phyloP scores from a whole-genome alignment of 176 grass and related monocot species.

The Paspalum notatum region DNA sequence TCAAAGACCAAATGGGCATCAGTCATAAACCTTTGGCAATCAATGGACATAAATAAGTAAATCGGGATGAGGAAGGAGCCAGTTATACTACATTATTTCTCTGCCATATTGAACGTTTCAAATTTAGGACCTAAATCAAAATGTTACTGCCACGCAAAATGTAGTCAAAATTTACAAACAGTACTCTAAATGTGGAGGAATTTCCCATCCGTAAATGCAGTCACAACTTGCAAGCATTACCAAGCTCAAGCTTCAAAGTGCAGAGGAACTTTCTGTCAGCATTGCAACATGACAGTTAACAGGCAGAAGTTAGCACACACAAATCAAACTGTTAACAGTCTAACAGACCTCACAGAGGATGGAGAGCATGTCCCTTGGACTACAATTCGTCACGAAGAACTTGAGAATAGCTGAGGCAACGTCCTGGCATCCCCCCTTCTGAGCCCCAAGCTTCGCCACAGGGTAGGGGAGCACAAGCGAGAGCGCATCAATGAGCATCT shows the following conservation, averaged over 20 bases:
- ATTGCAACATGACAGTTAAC: background rate
- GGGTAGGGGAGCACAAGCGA: slow-evolving; percentile 67
- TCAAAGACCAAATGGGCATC: slow-evolving; percentile 14
- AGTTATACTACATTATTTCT: too few species aligned
- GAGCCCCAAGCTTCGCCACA: slow-evolving; percentile 53
- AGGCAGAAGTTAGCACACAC: background rate
- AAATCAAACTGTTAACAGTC: slow-evolving; percentile 6
- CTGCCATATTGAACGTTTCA: too few species aligned
- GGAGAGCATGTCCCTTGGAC: slow-evolving; percentile 66
- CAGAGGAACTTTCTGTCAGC: background rate
- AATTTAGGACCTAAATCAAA: too few species aligned
- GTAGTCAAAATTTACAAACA: background rate
- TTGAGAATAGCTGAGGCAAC: slow-evolving; percentile 39
- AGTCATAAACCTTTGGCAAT: background rate
- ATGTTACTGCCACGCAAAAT: background rate
- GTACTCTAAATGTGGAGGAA: background rate
- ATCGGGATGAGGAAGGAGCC: background rate
- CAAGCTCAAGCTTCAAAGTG: background rate
- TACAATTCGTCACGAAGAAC: slow-evolving; percentile 51
- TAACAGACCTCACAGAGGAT: slow-evolving; percentile 67
- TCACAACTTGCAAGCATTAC: background rate
- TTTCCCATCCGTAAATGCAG: background rate
- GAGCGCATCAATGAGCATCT: slow-evolving; percentile 63
- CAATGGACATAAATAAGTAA: background rate
- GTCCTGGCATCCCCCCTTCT: slow-evolving; percentile 40